Evolutionary conservation across 768 basidiomycete genomes (phyloP), one percentile per base, ranked within the genome.

Genomic region (Suillus alpinus): DNA sequence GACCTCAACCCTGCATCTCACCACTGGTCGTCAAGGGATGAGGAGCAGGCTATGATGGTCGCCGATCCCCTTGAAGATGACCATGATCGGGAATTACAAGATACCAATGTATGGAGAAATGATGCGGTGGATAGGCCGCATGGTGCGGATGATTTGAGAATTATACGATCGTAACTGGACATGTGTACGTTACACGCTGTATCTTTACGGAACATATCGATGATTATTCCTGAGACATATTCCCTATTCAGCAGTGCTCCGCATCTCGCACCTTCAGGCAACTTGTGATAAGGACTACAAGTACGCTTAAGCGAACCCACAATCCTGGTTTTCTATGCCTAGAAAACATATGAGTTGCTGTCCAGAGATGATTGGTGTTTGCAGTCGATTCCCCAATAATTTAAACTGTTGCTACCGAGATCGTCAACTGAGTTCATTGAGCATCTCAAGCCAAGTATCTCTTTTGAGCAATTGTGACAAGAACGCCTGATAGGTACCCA

Each of bases 11-110:
- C 65, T 34, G 1, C 68, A 47, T 73, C 73, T 6, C 73, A 73
- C 31, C 71, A 74, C 41, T 73, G 71, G 71, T 65, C 69, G 12
- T 69, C 72, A 31, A 66, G 73, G 63, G 71, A 74, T 8, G 72
- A 73, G 37, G 71, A 71, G 34, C 69, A 66, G 36, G 73, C 69
- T 9, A 53, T 71, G 5, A 64, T 68, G 20, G 31, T 4, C 29
- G 39, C 62, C n/a, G 71, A 72, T 44, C 65, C 71, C 31, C 71
- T 69, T 29, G 72, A 72, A 46, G 66, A 62, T 23, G 49, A 51
- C 26, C 62, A 31, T 61, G 57, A 41, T 56, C 55, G 5, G 46
- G 61, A 50, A 43, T 23, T 50, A 20, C 56, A 59, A 31, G 41
- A 51, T 32, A 31, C 51, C 4, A 20, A 50, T 34, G n/a, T 20